Conservation (phyloP, 495 filamentous ascomycete genomes). For the Aspergillus indologenus region DNA sequence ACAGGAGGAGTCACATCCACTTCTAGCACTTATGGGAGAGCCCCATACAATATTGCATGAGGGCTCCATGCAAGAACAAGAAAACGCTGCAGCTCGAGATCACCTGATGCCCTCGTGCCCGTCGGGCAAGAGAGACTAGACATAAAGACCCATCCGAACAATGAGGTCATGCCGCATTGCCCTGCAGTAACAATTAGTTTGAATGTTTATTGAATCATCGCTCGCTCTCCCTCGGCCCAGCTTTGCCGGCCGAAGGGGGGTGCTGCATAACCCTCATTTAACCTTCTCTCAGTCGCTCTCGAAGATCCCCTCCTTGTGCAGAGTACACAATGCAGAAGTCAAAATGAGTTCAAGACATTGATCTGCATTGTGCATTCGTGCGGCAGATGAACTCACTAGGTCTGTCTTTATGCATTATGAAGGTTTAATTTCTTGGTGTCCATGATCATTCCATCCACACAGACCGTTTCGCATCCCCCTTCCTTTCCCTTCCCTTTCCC, state of each 20-base stretch:
- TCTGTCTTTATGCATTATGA: no score
- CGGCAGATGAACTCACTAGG: no score
- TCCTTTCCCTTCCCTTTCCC: not conserved
- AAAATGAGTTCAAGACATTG: not conserved
- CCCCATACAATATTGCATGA: no score
- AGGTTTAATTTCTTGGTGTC: not conserved
- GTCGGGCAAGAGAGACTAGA: constrained; percentile 1
- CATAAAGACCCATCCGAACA: not conserved
- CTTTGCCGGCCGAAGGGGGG: not conserved
- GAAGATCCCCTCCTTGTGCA: not conserved
- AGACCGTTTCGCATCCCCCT: no score
- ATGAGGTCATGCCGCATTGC: constrained; percentile 13
- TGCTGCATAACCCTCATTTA: not conserved
- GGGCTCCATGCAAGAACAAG: not conserved
- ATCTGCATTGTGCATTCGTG: no score
- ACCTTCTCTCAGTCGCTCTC: not conserved
- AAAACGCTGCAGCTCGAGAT: not conserved
- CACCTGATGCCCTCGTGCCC: constrained; percentile 8
- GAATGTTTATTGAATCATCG: not conserved
- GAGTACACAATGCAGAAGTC: not conserved
- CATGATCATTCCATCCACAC: no score
- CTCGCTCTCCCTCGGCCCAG: not conserved
- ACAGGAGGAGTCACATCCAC: not conserved
- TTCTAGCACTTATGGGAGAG: not conserved
- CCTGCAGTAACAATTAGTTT: not conserved